A percentile compares a stretch with the other conserved stretches of the same genome.
Conservation (phyloP, 2,329 filamentous ascomycete species). For the Cladosporium sp. region DNA sequence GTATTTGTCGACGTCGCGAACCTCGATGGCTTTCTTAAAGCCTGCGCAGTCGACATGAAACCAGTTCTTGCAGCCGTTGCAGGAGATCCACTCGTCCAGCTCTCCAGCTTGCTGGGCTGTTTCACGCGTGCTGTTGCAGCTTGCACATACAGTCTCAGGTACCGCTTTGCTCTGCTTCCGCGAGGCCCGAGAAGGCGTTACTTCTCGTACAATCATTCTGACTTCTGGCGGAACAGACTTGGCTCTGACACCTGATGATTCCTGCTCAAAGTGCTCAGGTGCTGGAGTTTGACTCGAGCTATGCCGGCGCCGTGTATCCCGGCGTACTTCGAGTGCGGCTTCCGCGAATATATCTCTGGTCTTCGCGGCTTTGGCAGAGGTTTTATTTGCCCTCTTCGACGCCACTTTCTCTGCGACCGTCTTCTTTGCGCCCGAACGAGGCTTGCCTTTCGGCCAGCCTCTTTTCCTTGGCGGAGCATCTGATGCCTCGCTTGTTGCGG, state of each 20-base stretch:
- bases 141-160: constrained; percentile 50
- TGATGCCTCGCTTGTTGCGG: constrained; percentile 20
- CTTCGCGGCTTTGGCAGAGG: constrained; percentile 17
- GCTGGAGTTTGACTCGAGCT: constrained; percentile 21
- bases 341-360: constrained; percentile 8
- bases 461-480: constrained; percentile 23
- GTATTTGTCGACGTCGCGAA: constrained; percentile 64
- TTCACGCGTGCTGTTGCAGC: constrained; percentile 53
- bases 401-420: constrained; percentile 23
- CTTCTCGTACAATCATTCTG: constrained; percentile 23
- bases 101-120: constrained; percentile 45
- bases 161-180: constrained; percentile 21
- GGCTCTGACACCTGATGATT: constrained; percentile 12
- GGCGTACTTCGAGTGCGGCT: constrained; percentile 1
- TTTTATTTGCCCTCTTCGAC: constrained; percentile 29
- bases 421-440: constrained; percentile 36
- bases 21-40: constrained; percentile 60
- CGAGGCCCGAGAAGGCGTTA: constrained; percentile 25
- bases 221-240: constrained; percentile 27
- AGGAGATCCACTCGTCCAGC: constrained; percentile 62
- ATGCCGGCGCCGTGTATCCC: constrained; percentile 20
- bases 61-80: constrained; percentile 65
- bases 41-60: constrained; percentile 65
- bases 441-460: constrained; percentile 45
- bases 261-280: background rate